Conservation (phyloP, 169 alveolate genomes). For the Plasmodium knowlesi region DNA sequence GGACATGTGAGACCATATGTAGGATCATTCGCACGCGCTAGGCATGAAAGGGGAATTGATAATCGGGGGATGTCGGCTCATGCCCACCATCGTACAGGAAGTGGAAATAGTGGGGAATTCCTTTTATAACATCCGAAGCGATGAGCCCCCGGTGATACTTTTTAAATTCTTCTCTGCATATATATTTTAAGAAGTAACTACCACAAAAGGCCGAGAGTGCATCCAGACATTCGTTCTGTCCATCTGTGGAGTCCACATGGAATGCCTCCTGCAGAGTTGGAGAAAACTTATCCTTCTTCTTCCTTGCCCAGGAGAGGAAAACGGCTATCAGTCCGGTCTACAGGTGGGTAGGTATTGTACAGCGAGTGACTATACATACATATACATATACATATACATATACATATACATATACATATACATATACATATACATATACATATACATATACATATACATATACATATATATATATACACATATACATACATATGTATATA, state of each 20-base stretch:
- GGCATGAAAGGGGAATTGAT: neutral
- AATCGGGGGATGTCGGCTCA: neutral
- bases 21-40: neutral
- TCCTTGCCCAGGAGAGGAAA: conserved; percentile 81
- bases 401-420: neutral
- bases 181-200: conserved; percentile 58
- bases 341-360: conserved; percentile 36
- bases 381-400: neutral
- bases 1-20: neutral
- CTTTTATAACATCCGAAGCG: conserved; percentile 78
- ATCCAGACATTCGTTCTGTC: conserved; percentile 67
- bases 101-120: conserved; percentile 72
- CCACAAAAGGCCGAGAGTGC: conserved; percentile 73
- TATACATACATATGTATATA: no score
- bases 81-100: neutral
- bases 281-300: conserved; percentile 79
- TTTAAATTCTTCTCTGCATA: conserved; percentile 74
- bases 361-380: neutral
- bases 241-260: conserved; percentile 84
- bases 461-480: no score
- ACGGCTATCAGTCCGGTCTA: conserved; percentile 87
- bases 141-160: conserved; percentile 70
- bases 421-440: neutral
- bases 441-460: neutral
- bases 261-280: conserved; percentile 92